A percentile compares a stretch with the other conserved stretches of the same genome.
Evolutionary conservation across 225 moss, liverwort and hornwort species (phyloP).

Genomic region (Thuidium tamariscinum): DNA sequence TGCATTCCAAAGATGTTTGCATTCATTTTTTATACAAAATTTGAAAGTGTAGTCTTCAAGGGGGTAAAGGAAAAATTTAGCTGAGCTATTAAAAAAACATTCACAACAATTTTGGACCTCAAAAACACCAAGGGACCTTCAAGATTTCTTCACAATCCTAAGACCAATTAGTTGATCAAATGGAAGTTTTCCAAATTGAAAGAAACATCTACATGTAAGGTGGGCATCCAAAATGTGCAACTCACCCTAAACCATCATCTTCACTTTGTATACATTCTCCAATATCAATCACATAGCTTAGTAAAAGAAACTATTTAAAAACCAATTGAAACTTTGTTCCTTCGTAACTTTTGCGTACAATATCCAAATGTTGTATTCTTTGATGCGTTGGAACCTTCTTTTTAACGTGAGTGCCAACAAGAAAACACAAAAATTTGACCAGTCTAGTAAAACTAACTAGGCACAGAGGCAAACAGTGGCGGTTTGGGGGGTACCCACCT

Average conservation of each 20-base stretch:
- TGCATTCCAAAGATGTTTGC: background rate
- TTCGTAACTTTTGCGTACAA: background rate
- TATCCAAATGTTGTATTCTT: background rate
- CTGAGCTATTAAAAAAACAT: too few relatives aligned
- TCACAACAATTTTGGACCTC: background rate
- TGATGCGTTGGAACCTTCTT: background rate
- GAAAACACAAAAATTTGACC: background rate
- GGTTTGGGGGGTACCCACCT: background rate
- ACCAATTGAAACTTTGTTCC: background rate
- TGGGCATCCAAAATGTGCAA: background rate
- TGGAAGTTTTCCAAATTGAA: background rate
- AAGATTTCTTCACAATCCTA: too few relatives aligned
- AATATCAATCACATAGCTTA: background rate
- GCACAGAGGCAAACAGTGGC: background rate
- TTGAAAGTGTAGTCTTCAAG: background rate
- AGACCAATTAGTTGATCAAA: background rate
- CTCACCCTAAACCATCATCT: background rate
- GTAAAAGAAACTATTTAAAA: fast-evolving
- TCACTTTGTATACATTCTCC: background rate
- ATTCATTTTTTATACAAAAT: background rate
- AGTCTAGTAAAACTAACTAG: background rate
- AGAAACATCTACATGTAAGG: background rate
- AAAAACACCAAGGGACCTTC: too few relatives aligned
- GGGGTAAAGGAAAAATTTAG: too few relatives aligned
- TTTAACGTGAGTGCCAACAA: background rate